Conservation (phyloP, 352 stramenopile species). For the Pythium sukuiense region DNA sequence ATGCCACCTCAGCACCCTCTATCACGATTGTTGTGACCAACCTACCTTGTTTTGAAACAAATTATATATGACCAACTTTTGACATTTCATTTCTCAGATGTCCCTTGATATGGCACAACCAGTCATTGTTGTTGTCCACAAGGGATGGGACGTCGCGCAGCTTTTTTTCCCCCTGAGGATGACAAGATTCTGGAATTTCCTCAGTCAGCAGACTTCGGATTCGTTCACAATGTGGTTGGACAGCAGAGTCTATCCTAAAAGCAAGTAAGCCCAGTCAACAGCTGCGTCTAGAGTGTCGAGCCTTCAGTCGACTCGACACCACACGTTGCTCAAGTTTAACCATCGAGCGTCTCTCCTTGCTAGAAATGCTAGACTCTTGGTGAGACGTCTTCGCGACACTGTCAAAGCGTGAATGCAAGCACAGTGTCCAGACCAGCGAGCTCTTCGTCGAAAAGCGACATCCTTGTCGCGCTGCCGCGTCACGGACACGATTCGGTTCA, state of each 20-base stretch:
- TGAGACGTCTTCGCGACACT: not conserved
- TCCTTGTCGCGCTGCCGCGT: not conserved
- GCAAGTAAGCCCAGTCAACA: not conserved
- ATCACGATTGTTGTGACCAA: too few relatives aligned
- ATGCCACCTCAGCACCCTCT: too few relatives aligned
- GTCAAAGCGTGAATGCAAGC: too few relatives aligned
- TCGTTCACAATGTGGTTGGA: not conserved
- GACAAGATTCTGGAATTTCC: too few relatives aligned
- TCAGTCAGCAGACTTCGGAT: not conserved
- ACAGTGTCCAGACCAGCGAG: not conserved
- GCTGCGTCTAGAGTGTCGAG: not conserved
- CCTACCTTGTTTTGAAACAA: too few relatives aligned
- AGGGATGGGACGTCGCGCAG: not conserved
- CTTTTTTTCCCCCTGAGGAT: not conserved
- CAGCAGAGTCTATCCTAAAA: not conserved
- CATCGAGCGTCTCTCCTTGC: not conserved
- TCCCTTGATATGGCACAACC: not conserved
- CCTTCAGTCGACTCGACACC: not conserved
- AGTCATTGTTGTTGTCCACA: not conserved
- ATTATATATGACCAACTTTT: not conserved
- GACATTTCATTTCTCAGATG: not conserved
- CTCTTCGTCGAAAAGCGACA: not conserved
- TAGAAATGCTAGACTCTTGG: not conserved
- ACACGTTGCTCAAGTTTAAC: not conserved
- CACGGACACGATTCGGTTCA: not conserved